A percentile compares a stretch with the other conserved stretches of the same genome.
phyloP scores from a whole-genome alignment of 345 rosid species.

The Pistacia atlantica region DNA sequence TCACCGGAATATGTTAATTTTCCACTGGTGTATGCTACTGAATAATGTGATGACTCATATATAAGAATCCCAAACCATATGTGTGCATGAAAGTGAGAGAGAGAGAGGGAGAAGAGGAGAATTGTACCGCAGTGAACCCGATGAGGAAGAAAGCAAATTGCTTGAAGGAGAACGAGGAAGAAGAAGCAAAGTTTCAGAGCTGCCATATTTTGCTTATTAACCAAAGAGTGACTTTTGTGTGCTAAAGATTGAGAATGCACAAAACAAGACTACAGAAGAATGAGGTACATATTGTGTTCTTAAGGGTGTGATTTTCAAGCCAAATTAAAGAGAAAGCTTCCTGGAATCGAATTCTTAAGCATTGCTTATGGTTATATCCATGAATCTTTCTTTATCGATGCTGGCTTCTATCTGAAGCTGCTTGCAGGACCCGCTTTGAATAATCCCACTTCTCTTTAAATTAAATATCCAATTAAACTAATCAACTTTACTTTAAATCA shows the following conservation, averaged over 20 bases:
- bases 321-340: neutral
- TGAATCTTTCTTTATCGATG: neutral
- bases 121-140: conserved; percentile 28
- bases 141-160: conserved; percentile 34
- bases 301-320: neutral
- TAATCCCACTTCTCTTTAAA: neutral
- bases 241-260: neutral
- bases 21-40: no score
- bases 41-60: no score
- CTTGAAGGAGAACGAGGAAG: conserved; percentile 22
- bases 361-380: neutral
- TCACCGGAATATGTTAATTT: no score
- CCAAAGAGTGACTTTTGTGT: neutral
- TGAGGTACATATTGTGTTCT: no score
- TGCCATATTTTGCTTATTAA: conserved; percentile 22
- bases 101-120: neutral
- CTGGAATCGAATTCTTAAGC: neutral
- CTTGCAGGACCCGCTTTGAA: neutral
- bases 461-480: no score
- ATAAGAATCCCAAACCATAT: no score
- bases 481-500: no score
- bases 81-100: neutral
- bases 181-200: conserved; percentile 19
- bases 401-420: neutral
- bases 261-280: neutral